Base-by-base conservation (phyloP, 441 rosid genomes). In the Populus trichocarpa region DNA sequence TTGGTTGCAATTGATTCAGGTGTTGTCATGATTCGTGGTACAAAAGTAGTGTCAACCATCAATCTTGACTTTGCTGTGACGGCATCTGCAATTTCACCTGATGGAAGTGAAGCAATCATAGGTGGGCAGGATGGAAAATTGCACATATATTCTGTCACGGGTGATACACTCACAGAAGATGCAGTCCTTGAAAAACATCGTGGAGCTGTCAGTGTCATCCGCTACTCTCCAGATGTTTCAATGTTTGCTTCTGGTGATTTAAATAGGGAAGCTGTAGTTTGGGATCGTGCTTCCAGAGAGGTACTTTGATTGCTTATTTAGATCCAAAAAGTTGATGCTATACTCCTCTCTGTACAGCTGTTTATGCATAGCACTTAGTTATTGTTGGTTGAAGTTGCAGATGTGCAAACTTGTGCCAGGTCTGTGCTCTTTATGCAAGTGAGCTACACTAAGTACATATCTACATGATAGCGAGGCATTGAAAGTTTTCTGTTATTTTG, bases 201-300 rank as follows among this genome's bases (percentile, higher is more conserved):
- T 25, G 99, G 96, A 71, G 94, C 99, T 78, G 81, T 96, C 84
- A 89, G 87, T 69, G 94, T 88, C 80, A 90, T 96, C 81, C 86
- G 83, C 28, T 94, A 94, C 86, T 96, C 99, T 40, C 98, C 98
- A 4, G 97, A 96, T 85, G 71, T 87, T 35, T 89, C 97, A 73
- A 89, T 96, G 99, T 90, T 96, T 88, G 98, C 97, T 72, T 90
- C 99, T 67, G 97, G 88, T 76, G 99, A 96, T 88, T 78, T 85
- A 76, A 94, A 91, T 80, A 88, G 98, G 88, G 99, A 96, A 88
- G 96, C 99, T 75, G 74, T 91, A 20, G 93, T 94, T 42, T 94
- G 99, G 99, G 97, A 94, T 77, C 86, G 91, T 78, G 87, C 80
- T 77, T 85, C 99, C 65, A 83, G 85, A 79, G 97, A 96, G 98